Base-by-base conservation (phyloP, 2,329 filamentous ascomycete species). In the Trichoderma cornu-damae region DNA sequence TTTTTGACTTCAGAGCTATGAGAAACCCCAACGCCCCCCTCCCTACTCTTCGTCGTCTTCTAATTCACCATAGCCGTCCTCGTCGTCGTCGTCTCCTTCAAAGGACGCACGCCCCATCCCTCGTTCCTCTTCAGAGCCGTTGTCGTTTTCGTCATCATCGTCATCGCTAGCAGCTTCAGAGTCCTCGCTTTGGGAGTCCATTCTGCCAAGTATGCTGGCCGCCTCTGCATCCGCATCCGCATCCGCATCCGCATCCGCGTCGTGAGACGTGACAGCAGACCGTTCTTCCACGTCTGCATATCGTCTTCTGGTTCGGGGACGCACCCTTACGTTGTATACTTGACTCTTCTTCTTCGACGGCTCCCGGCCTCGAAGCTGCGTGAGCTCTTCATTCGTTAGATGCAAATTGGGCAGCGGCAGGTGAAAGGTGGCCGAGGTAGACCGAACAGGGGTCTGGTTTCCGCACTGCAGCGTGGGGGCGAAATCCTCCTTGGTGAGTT, bases 401-500 rank as follows among this genome's bases (percentile, higher is more conserved):
- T 66, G 61, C 4, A 74, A 61, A 26, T 72, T 72, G 6, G 68
- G 70, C 44, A 70, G 63, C 26, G 69, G 72, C 7, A 71, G 61
- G 55, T 69, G 70, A 43, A 67, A 68, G 8, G 66, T 72, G 43
- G 66, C 61, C 42, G 66, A 67, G 0, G 65, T 62, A 3, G 68
- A 63, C 20, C 66, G 66, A 7, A 66, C 59, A 1, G 72, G 70
- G 11, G 71, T 74, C 57, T 65, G 59, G 46, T 73, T 71, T 4
- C 71, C 70, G 9, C 66, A 66, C 26, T 69, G 63, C 1, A 74
- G 56, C 1, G 72, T 74, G 14, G 67, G 61, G 0, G 66, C 64
- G 58, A 74, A 74, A 50, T 74, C 72, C 32, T 65, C 59, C n/a
- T 64, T 63, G 1, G 73, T 74, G 0, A 85, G 70, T 14, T 73